Evolutionary conservation across 2,329 filamentous ascomycete genomes (phyloP).

Genomic region (Microsporum ferrugineum): DNA sequence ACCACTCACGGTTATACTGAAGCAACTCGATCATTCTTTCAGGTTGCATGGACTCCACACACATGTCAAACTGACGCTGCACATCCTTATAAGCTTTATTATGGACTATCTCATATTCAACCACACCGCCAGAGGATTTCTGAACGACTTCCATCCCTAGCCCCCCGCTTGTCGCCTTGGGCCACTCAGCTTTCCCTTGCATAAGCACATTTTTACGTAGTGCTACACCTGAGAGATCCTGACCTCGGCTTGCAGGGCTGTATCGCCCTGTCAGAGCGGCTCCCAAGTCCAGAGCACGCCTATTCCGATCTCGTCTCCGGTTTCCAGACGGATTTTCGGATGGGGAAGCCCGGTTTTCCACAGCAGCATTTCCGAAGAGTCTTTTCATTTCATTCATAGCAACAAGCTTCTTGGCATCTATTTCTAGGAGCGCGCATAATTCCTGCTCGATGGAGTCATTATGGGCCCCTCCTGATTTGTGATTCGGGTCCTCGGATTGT

Average conservation of each 20-base stretch:
- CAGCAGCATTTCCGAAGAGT: constrained; percentile 55
- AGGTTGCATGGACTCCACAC: constrained; percentile 74
- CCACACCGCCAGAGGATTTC: constrained; percentile 45
- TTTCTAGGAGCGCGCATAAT: constrained; percentile 44
- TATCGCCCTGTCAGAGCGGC: constrained; percentile 45
- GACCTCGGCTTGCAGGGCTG: constrained; percentile 44
- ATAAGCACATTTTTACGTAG: constrained; percentile 72
- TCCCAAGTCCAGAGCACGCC: constrained; percentile 39
- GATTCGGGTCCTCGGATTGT: neutral
- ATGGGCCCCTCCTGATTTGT: neutral
- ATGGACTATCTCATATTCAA: constrained; percentile 69
- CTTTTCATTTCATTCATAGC: constrained; percentile 83
- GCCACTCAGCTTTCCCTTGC: constrained; percentile 80
- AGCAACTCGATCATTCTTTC: constrained; percentile 70
- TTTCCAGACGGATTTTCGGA: constrained; percentile 34
- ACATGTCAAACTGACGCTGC: constrained; percentile 64
- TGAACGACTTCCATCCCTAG: constrained; percentile 65
- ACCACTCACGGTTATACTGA: constrained; percentile 44
- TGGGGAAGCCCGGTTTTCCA: constrained; percentile 47
- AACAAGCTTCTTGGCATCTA: constrained; percentile 65
- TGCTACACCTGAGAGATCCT: constrained; percentile 58
- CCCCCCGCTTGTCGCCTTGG: constrained; percentile 63
- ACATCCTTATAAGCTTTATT: constrained; percentile 60
- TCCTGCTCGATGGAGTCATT: constrained; percentile 18
- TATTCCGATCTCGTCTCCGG: constrained; percentile 46